phyloP scores from a whole-genome alignment of 2,329 filamentous ascomycete genomes.

The Neofusicoccum sp. region DNA sequence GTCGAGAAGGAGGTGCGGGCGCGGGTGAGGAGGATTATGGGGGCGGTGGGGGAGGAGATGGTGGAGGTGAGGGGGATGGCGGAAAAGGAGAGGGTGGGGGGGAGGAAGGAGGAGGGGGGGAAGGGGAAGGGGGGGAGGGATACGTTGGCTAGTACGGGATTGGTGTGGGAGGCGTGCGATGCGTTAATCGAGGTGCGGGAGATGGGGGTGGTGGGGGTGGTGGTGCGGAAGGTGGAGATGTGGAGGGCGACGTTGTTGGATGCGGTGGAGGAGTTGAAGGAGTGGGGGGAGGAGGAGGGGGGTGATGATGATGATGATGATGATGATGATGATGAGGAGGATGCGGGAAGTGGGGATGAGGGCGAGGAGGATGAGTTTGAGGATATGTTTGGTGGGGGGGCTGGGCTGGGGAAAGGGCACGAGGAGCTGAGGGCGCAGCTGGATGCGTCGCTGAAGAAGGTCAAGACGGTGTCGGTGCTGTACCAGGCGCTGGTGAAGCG shows the following conservation, averaged over 20 bases:
- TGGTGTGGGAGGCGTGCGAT: slow-evolving; percentile 84
- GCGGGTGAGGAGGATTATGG: slow-evolving; percentile 59
- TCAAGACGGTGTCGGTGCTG: slow-evolving; percentile 66
- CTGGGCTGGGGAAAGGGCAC: slow-evolving; percentile 54
- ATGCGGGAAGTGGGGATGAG: slow-evolving; percentile 40
- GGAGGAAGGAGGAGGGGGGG: background rate
- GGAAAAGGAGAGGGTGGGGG: slow-evolving; percentile 11
- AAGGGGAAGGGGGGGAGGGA: slow-evolving; percentile 20
- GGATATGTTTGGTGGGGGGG: slow-evolving; percentile 58
- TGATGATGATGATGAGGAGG: slow-evolving; percentile 35
- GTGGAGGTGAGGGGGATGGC: slow-evolving; percentile 26
- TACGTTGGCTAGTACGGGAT: slow-evolving; percentile 64
- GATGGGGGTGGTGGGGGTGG: slow-evolving; percentile 67
- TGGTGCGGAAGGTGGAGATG: slow-evolving; percentile 70
- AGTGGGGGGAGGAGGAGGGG: slow-evolving; percentile 75
- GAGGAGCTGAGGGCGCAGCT: slow-evolving; percentile 66
- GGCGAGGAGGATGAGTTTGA: slow-evolving; percentile 59
- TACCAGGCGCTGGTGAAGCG: slow-evolving; percentile 70
- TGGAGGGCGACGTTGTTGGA: slow-evolving; percentile 76
- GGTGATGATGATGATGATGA: slow-evolving; percentile 53
- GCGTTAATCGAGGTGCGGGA: slow-evolving; percentile 62
- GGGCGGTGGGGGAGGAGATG: slow-evolving; percentile 60
- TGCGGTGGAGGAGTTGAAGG: slow-evolving; percentile 79
- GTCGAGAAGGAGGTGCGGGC: slow-evolving; percentile 64
- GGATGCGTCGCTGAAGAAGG: slow-evolving; percentile 60